These are phyloP conservation scores for Phyllosticta citrichinensis DNA, from an alignment of 2,329 filamentous ascomycete genomes.

Conservation along the genomic window DNA sequence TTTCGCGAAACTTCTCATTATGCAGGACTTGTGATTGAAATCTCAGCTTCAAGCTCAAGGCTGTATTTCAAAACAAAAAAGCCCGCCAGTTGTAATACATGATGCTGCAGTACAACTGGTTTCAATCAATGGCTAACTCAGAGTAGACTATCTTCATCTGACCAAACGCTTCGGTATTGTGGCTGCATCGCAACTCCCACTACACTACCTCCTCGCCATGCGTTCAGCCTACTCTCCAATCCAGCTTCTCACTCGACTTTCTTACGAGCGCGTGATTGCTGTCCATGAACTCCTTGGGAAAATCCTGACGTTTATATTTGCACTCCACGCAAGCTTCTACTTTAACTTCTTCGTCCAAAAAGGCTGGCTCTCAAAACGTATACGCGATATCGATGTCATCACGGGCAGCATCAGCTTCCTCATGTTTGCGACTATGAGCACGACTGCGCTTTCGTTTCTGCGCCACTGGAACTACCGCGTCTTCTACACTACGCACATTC, in stretches of 20 bases:
- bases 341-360: conserved; percentile 46
- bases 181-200: conserved; percentile 47
- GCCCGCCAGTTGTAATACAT: neutral
- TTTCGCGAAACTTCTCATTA: too few relatives aligned
- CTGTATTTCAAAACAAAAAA: too few relatives aligned
- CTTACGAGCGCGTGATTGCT: conserved; percentile 36
- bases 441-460: conserved; percentile 39
- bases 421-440: conserved; percentile 35
- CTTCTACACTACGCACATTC: conserved; percentile 49
- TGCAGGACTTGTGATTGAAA: too few relatives aligned
- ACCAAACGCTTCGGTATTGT: conserved; percentile 53
- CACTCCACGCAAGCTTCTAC: conserved; percentile 45
- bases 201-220: conserved; percentile 48
- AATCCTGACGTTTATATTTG: conserved; percentile 41
- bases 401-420: conserved; percentile 42
- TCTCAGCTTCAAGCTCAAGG: neutral
- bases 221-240: conserved; percentile 42
- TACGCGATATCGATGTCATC: conserved; percentile 48
- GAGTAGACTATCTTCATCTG: conserved; percentile 50
- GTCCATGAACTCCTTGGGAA: conserved; percentile 52
- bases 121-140: neutral
- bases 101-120: neutral
- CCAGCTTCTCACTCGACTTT: conserved; percentile 41
- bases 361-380: conserved; percentile 41
- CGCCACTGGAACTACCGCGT: conserved; percentile 39